Base-by-base conservation (phyloP, 805 yeast genomes). In the Cyberlindnera suaveolens region DNA sequence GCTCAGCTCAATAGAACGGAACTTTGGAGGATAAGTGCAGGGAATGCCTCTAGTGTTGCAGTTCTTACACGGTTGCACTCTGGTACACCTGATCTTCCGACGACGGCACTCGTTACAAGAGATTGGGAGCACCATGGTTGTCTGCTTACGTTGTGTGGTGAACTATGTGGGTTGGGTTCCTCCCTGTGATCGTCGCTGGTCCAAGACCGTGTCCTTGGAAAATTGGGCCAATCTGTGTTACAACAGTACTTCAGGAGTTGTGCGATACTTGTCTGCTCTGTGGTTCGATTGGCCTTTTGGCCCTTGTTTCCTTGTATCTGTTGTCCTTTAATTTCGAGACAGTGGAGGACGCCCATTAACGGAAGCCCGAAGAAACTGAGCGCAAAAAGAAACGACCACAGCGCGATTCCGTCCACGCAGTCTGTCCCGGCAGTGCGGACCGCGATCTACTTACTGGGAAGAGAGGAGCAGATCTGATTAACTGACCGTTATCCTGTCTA, bases 41-140 rank as follows among this genome's bases (percentile, higher is more conserved):
- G 14, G 9, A 6, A 53, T 40, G 0, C 41, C 38, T 35, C 48
- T 43, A 6, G 42, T 34, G 4, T 36, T 2, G 33, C 61, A 57
- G 44, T 44, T 48, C 20, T 32, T 31, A 27, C 61, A 57, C 0
- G 57, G 53, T 2, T 37, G 34, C 5, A 46, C 45, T 23, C 53
- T 50, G 31, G 39, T 29, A 32, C 61, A 57, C 1, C 56, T 44
- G 41, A 57, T 53, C 46, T 57, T 57, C 3, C 61, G 32, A 1
- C 60, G 45, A 20, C 61, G 49, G 40, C 61, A 57, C 44, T 55
- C 58, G 18, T 49, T 51, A 33, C 61, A 55, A 1, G 58, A 53
- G 13, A 57, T 50, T 0, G 61, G 60, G 4, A 42, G 30, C 26
- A 51, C 50, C 53, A 48, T 48, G 3, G 36, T 17, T 34, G 3